phyloP scores from a whole-genome alignment of 805 yeast genomes.

The Komagataella ulmi region DNA sequence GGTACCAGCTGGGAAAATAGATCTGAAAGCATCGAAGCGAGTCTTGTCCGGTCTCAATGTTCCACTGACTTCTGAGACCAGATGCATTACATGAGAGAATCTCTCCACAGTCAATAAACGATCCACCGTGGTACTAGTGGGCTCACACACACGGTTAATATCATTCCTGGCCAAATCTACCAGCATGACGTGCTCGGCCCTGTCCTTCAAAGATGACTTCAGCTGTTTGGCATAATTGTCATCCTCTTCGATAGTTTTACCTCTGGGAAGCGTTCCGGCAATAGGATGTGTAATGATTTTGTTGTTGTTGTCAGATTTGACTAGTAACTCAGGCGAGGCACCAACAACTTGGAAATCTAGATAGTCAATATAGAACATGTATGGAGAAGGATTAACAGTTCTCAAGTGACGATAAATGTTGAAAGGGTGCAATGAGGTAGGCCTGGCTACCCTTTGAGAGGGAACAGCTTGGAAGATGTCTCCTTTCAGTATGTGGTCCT shows the following conservation, averaged over 20 bases:
- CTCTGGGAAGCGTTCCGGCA: conserved; percentile 93
- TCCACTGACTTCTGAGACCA: conserved; percentile 92
- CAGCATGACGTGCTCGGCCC: conserved; percentile 98
- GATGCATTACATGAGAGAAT: conserved; percentile 94
- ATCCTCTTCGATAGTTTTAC: conserved; percentile 85
- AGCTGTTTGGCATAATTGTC: conserved; percentile 67
- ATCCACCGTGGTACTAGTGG: conserved; percentile 74
- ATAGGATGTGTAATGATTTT: conserved; percentile 90
- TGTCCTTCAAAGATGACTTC: conserved; percentile 70
- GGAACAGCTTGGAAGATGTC: conserved; percentile 98
- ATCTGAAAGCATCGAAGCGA: conserved; percentile 93
- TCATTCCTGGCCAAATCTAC: conserved; percentile 97
- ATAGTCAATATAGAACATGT: conserved; percentile 86
- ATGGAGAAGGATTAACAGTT: conserved; percentile 96
- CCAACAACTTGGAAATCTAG: conserved; percentile 91
- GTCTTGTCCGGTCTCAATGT: conserved; percentile 72
- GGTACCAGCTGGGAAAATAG: conserved; percentile 98
- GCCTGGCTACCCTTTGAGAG: conserved; percentile 91
- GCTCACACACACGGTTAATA: conserved; percentile 88
- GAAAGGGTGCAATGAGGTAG: conserved; percentile 91
- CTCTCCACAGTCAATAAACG: conserved; percentile 81
- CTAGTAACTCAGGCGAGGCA: conserved; percentile 92
- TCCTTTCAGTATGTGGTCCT: conserved; percentile 75
- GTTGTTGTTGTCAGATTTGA: conserved; percentile 60
- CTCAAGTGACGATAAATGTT: conserved; percentile 90